Evolutionary conservation across 495 filamentous ascomycete genomes (phyloP).

Genomic region (Penicillium mononematosum): DNA sequence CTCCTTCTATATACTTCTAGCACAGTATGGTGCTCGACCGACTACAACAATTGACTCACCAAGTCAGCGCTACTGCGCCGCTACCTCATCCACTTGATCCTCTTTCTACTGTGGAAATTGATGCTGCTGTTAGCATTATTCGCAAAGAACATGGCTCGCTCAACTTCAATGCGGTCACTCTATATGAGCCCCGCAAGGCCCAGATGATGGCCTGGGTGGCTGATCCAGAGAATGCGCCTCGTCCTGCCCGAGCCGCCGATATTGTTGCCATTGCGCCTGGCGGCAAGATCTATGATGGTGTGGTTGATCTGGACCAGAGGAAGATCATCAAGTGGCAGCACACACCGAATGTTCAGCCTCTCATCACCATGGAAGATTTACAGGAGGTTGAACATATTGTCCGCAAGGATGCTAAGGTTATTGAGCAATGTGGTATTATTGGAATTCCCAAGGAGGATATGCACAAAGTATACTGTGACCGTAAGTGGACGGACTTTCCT

Average conservation of each 20-base stretch:
- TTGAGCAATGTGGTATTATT: slow-evolving; percentile 85
- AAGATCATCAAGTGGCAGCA: slow-evolving; percentile 75
- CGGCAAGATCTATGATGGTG: slow-evolving; percentile 79
- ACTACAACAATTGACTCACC: slow-evolving; percentile 65
- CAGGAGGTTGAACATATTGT: slow-evolving; percentile 81
- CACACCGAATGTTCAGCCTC: slow-evolving; percentile 78
- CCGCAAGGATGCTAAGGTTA: slow-evolving; percentile 80
- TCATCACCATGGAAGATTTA: slow-evolving; percentile 95
- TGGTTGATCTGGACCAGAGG: slow-evolving; percentile 71
- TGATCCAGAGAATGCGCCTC: slow-evolving; percentile 56
- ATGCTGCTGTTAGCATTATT: slow-evolving; percentile 66
- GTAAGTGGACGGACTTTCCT: slow-evolving; percentile 45
- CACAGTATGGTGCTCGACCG: slow-evolving; percentile 62
- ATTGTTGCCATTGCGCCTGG: slow-evolving; percentile 81
- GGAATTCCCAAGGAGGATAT: slow-evolving; percentile 86
- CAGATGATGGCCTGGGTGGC: slow-evolving; percentile 84
- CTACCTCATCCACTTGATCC: slow-evolving; percentile 84
- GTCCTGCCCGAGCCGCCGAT: slow-evolving; percentile 75
- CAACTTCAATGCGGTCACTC: slow-evolving; percentile 85
- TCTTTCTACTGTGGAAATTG: slow-evolving; percentile 74
- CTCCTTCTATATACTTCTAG: not conserved
- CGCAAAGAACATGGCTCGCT: slow-evolving; percentile 68
- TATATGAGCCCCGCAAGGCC: slow-evolving; percentile 83
- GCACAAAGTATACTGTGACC: slow-evolving; percentile 89
- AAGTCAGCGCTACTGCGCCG: slow-evolving; percentile 55